Conservation (phyloP, 1,284 basidiomycete species). For the Pseudozyma thailandica region DNA sequence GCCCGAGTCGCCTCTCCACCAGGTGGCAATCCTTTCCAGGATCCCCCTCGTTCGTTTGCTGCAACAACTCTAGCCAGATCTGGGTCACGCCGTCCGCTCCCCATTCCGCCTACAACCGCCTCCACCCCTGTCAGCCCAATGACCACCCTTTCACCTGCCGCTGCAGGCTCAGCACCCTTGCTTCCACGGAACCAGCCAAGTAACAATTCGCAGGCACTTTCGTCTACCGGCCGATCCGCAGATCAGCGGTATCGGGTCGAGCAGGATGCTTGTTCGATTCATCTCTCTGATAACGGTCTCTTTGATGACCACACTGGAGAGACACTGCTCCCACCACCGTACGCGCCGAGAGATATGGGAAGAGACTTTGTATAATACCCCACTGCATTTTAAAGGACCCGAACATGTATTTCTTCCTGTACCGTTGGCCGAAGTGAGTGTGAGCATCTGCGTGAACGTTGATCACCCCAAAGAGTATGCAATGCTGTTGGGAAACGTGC, state of each 20-base stretch:
- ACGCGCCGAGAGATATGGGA: conserved; percentile 24
- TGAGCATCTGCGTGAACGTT: no score
- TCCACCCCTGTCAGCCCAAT: conserved; percentile 13
- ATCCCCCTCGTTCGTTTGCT: conserved; percentile 2
- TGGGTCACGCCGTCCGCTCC: conserved; percentile 27
- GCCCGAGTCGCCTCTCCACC: conserved; percentile 12
- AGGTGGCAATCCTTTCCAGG: conserved; percentile 19
- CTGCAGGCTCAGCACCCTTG: conserved; percentile 1
- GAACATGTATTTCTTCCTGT: no score
- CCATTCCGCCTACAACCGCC: conserved; percentile 21
- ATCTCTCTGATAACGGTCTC: conserved; percentile 30
- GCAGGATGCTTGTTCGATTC: conserved; percentile 33
- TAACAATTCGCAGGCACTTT: neutral
- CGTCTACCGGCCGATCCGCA: conserved; percentile 3
- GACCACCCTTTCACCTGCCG: conserved; percentile 4
- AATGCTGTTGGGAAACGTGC: no score
- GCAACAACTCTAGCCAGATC: conserved; percentile 9
- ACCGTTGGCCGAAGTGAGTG: no score
- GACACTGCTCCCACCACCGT: conserved; percentile 37
- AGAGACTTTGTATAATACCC: conserved; percentile 33
- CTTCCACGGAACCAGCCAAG: neutral
- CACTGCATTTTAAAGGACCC: no score
- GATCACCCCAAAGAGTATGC: no score
- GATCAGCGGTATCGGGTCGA: conserved; percentile 27
- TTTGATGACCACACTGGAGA: conserved; percentile 35